Evolutionary conservation across 2,329 filamentous ascomycete genomes (phyloP).

Genomic region (Aspergillus nomiae): DNA sequence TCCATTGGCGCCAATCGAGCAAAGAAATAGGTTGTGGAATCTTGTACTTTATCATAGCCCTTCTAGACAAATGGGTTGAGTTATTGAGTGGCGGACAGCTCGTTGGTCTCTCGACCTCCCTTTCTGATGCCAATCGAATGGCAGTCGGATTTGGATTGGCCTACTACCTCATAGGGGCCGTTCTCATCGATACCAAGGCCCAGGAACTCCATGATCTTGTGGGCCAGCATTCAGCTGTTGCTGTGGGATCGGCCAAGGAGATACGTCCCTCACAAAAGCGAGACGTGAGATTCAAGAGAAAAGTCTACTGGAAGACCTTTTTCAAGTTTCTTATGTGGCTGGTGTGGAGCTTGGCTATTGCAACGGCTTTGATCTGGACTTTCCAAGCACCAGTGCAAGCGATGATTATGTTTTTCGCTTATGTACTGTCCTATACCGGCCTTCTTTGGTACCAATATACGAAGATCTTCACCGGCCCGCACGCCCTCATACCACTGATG

Average conservation of each 20-base stretch:
- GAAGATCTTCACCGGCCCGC: conserved; percentile 55
- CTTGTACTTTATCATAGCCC: conserved; percentile 57
- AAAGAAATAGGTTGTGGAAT: conserved; percentile 58
- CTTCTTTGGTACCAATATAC: conserved; percentile 57
- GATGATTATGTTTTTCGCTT: conserved; percentile 53
- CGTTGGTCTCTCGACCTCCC: conserved; percentile 40
- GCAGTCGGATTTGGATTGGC: conserved; percentile 58
- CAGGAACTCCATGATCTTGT: conserved; percentile 52
- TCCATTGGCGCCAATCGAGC: conserved; percentile 60
- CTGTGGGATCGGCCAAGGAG: conserved; percentile 44
- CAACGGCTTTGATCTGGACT: conserved; percentile 54
- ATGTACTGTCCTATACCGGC: conserved; percentile 54
- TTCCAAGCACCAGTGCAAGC: conserved; percentile 48
- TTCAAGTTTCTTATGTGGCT: conserved; percentile 54
- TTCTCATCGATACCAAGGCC: conserved; percentile 58
- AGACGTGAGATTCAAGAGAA: conserved; percentile 49
- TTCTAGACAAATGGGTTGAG: conserved; percentile 59
- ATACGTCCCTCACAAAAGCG: conserved; percentile 49
- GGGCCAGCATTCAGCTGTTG: conserved; percentile 43
- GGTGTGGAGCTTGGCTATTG: conserved; percentile 55
- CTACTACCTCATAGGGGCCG: conserved; percentile 60
- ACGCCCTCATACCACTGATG: conserved; percentile 52
- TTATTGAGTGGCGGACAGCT: conserved; percentile 49
- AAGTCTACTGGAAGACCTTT: conserved; percentile 55
- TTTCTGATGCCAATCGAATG: conserved; percentile 44